Evolutionary conservation across 352 stramenopile genomes (phyloP), one percentile per base, ranked within the genome.

Genomic region (Globisporangium apiculatum): DNA sequence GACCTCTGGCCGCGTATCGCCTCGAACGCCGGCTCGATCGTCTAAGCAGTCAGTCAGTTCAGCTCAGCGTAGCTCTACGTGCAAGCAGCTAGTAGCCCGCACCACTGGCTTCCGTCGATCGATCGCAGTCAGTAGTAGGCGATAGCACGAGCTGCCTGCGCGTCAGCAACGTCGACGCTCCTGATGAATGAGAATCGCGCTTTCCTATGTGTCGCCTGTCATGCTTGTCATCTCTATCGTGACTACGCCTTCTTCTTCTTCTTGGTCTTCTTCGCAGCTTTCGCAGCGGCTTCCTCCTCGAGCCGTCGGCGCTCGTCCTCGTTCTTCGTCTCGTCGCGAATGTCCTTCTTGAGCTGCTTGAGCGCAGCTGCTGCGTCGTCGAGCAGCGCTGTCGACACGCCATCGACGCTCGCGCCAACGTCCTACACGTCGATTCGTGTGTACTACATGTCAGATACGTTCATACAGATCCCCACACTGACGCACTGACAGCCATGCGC

Each of bases 1-100:
- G 98, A 99, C 82, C 80, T 99, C 68, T 99, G 98, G 98, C 98
- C 97, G 55, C 95, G 97, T 98, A 99, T 99, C 79, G 97, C 98
- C 64, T 97, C 92, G 62, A 99, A 99, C 86, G 91, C 97, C 73
- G 97, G 97, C 75, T 99, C 97, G 62, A 99, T 99, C 90, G 82
- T 99, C 61, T 99, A 99, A 99, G 70, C 61, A 49, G 40, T 14
- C 36, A 45, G 47, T 31, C 24, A 31, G 24, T 31, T 31, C 15
- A 42, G 12, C 51, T 43, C 43, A 31, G 24, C 24, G 24, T 48
- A 52, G 48, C 10, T 48, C n/a, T 43, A 17, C 53, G 31, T 31
- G 24, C 24, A 31, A 31, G 24, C 24, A 31, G 24, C 24, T 31
- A 31, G 24, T 31, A 31, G 1, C 2, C 24, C 24, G 24, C 24